These are phyloP conservation scores for Aspergillus diversus DNA, from an alignment of 495 filamentous ascomycete genomes.

Conservation along the genomic window DNA sequence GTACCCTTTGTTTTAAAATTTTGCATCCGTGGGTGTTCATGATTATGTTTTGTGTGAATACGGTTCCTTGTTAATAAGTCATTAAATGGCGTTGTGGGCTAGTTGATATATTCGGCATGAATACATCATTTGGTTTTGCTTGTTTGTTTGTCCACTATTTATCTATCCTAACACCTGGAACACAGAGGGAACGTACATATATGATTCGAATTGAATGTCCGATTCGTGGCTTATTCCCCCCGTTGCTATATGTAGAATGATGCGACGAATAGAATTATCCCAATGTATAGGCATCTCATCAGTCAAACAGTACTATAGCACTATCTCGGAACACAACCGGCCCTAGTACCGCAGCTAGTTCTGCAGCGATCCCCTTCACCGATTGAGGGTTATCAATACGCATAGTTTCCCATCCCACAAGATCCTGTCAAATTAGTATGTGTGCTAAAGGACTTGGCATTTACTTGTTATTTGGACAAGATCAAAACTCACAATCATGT, in stretches of 20 bases:
- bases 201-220: too few relatives aligned
- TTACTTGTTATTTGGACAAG: neutral
- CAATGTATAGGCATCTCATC: neutral
- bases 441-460: neutral
- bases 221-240: too few relatives aligned
- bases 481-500: conserved; percentile 44
- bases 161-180: neutral
- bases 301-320: conserved; percentile 50
- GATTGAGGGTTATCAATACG: conserved; percentile 52
- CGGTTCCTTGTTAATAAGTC: conserved; percentile 6
- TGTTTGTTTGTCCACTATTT: neutral
- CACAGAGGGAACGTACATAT: too few relatives aligned
- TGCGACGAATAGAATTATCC: neutral
- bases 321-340: conserved; percentile 62
- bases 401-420: conserved; percentile 69
- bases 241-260: neutral
- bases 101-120: conserved; percentile 5
- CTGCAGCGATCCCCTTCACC: conserved; percentile 70
- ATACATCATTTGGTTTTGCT: conserved; percentile 9
- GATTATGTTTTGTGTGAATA: neutral
- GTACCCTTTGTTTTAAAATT: neutral
- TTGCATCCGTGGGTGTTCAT: neutral
- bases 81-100: conserved; percentile 19
- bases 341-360: conserved; percentile 78
- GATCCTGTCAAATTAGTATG: conserved; percentile 45